phyloP scores from a whole-genome alignment of 1,284 basidiomycete genomes.

The Ceratobasidium papillatum region DNA sequence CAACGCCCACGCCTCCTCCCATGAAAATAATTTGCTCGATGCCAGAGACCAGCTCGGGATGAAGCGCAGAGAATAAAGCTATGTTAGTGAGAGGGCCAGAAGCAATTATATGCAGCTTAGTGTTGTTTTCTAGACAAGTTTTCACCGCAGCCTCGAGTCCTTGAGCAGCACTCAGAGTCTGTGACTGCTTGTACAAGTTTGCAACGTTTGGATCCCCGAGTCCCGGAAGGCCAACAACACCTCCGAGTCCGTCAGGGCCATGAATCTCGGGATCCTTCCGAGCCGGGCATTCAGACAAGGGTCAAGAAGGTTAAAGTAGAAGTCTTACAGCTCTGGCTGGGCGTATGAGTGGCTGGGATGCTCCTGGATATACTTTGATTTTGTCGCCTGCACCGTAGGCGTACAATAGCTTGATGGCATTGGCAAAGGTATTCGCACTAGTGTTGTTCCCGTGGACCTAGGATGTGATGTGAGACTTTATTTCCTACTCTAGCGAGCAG shows the following conservation, averaged over 20 bases:
- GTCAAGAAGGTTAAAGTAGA: constrained; percentile 19
- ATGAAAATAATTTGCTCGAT: constrained; percentile 84
- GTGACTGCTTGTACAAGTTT: constrained; percentile 59
- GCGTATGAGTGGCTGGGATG: constrained; percentile 68
- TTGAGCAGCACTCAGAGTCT: constrained; percentile 60
- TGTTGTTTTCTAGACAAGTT: constrained; percentile 40
- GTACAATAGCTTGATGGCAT: constrained; percentile 75
- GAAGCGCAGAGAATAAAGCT: constrained; percentile 75
- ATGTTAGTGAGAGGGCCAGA: constrained; percentile 87
- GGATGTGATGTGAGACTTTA: background rate
- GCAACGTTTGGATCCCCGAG: constrained; percentile 58
- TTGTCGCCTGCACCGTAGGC: constrained; percentile 69
- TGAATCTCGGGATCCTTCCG: constrained; percentile 70
- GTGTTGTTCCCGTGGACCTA: constrained; percentile 82
- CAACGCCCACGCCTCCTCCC: constrained; percentile 85
- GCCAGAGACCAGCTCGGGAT: constrained; percentile 72
- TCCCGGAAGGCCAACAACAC: constrained; percentile 74
- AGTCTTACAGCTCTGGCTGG: constrained; percentile 58
- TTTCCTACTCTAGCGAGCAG: background rate
- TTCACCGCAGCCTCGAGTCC: constrained; percentile 69
- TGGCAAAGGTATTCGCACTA: constrained; percentile 68
- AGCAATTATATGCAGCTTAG: constrained; percentile 72
- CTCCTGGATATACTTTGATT: constrained; percentile 73
- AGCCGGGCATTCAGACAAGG: background rate
- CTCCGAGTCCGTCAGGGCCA: constrained; percentile 78